Conservation (phyloP, 2,329 filamentous ascomycete species). For the Claviceps citrina region DNA sequence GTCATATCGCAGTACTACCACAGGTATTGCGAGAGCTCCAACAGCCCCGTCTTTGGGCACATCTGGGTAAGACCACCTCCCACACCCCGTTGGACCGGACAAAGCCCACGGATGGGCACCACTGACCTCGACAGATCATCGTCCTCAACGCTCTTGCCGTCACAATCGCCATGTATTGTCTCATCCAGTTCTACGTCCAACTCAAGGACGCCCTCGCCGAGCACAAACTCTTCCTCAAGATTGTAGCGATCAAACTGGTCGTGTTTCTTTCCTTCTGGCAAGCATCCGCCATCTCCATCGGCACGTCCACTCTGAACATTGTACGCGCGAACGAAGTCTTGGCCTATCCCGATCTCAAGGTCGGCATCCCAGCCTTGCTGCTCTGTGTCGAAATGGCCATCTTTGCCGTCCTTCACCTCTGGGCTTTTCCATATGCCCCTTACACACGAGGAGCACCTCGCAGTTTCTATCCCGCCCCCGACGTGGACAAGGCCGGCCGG, state of each 20-base stretch:
- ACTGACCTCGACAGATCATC: constrained; percentile 32
- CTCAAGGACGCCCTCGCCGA: constrained; percentile 51
- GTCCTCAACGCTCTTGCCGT: constrained; percentile 57
- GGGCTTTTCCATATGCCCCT: constrained; percentile 63
- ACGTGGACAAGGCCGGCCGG: constrained; percentile 24
- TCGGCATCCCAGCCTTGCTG: constrained; percentile 63
- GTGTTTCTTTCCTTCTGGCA: constrained; percentile 92
- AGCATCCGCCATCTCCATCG: constrained; percentile 34
- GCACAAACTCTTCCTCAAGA: constrained; percentile 62
- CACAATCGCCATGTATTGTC: constrained; percentile 72
- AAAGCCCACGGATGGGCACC: too few relatives aligned
- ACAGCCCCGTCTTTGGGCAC: constrained; percentile 65
- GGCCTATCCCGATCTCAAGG: constrained; percentile 59
- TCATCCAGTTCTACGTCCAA: constrained; percentile 78
- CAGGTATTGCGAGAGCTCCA: constrained; percentile 63
- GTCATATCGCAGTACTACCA: constrained; percentile 55
- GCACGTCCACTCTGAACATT: constrained; percentile 44
- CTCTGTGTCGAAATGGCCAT: constrained; percentile 75
- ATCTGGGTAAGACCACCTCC: constrained; percentile 57
- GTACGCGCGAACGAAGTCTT: constrained; percentile 44
- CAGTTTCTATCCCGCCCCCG: constrained; percentile 32
- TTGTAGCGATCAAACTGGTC: constrained; percentile 75
- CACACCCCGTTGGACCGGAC: too few relatives aligned
- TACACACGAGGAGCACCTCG: constrained; percentile 38
- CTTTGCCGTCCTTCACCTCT: constrained; percentile 65